Evolutionary conservation across 805 yeast species (phyloP).

Genomic region (Saccharomyces kudriavzevii): DNA sequence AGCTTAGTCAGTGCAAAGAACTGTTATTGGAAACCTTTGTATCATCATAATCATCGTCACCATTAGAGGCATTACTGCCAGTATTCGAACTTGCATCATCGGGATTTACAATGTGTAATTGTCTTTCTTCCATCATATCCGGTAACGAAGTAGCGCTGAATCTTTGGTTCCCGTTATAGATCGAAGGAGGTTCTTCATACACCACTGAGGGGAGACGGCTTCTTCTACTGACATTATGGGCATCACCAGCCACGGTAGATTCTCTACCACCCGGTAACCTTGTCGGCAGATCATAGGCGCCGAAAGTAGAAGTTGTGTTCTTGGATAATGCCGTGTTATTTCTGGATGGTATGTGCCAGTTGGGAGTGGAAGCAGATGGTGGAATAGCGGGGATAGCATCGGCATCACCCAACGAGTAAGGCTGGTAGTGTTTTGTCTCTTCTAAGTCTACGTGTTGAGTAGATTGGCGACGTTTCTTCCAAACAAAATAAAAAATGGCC

Average conservation of each 20-base stretch:
- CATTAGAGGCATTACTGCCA: slow-evolving; percentile 3
- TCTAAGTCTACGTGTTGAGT: slow-evolving; percentile 35
- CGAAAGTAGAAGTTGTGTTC: slow-evolving; percentile 7
- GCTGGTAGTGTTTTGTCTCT: slow-evolving; percentile 25
- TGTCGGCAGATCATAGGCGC: slow-evolving; percentile 2
- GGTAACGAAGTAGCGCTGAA: slow-evolving; percentile 50
- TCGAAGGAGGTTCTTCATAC: slow-evolving; percentile 25
- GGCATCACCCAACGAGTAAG: slow-evolving; percentile 21
- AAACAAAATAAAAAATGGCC: slow-evolving; percentile 35
- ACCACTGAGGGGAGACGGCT: slow-evolving; percentile 11
- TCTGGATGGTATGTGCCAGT: slow-evolving; percentile 12
- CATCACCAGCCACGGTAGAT: slow-evolving; percentile 1
- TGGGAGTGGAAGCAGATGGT: slow-evolving; percentile 2
- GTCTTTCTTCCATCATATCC: slow-evolving; percentile 35
- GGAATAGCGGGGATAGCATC: slow-evolving; percentile 7
- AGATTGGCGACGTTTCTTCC: slow-evolving; percentile 31
- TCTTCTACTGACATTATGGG: slow-evolving; percentile 3
- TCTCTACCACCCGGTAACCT: slow-evolving; percentile 5
- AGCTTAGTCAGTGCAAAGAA: background rate
- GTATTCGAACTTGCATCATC: slow-evolving; percentile 15
- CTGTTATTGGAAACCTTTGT: background rate
- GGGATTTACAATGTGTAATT: slow-evolving; percentile 43
- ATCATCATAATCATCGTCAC: background rate
- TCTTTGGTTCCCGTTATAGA: slow-evolving; percentile 38
- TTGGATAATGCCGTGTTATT: slow-evolving; percentile 5